Evolutionary conservation across 495 filamentous ascomycete species (phyloP), one percentile per base, ranked within the genome.

Genomic region (Xylaria intraflava): DNA sequence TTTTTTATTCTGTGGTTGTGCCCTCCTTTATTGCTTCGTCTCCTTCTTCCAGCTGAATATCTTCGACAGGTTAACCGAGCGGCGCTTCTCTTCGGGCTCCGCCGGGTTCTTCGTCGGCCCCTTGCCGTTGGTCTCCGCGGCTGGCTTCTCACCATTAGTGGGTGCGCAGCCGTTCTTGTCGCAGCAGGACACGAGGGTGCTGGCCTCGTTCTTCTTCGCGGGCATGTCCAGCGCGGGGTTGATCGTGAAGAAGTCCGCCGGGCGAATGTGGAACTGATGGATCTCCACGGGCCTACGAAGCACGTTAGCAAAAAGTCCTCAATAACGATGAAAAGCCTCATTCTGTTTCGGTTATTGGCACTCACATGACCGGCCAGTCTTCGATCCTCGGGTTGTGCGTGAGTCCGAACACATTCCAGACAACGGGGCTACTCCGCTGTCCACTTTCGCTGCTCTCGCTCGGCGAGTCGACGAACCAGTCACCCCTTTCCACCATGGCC

Each of bases 341-440:
- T 17, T 16, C 49, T 2, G 41, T 46, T 49, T 46, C 1, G n/a
- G 45, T 41, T 38, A 38, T 8, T 11, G 10, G 23, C 19, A 72
- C 71, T 72, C 43, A 72, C 66, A 83, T 83, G 8, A 85, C 80
- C 17, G 82, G 80, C 68, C 78, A 83, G 60, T 84, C 81, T 53
- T 83, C 81, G 10, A 80, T 72, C 14, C 81, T 60, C 0, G 81
- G 80, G 35, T 80, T 79, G 49, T 84, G 83, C 16, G 73, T 84
- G 30, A 84, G 64, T 11, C 81, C 80, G 65, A 86, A 84, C 7
- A 74, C 68, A 24, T 72, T 75, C 83, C 83, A 86, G 7, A 86
- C 59, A 5, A 86, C 79, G 8, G 83, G 70, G 17, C 55, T 62
- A 30, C 65, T 66, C 36, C 62, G 58, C 54, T 56, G 56, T n/a